Evolutionary conservation across 441 rosid species (phyloP).

Genomic region (Raphanus hybrid): DNA sequence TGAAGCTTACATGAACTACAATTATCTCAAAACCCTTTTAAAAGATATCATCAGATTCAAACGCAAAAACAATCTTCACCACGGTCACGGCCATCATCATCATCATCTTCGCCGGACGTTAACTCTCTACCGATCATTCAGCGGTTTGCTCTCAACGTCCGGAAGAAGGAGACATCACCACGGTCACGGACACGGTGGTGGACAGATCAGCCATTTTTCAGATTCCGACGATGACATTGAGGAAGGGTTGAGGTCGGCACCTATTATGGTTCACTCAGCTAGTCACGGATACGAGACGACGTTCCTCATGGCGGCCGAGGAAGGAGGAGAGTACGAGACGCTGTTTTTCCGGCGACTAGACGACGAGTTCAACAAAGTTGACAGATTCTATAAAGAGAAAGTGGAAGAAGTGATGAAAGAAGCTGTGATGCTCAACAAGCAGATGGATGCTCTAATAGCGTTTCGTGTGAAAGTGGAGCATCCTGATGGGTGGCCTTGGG

Average conservation of each 20-base stretch:
- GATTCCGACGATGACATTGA: constrained; percentile 53
- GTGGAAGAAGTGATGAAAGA: constrained; percentile 63
- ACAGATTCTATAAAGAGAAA: constrained; percentile 54
- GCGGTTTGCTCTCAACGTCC: constrained; percentile 53
- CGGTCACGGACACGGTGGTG: constrained; percentile 11
- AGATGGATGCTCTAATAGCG: constrained; percentile 83
- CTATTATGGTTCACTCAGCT: constrained; percentile 49
- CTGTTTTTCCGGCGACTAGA: constrained; percentile 67
- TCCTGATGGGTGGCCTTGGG: constrained; percentile 53
- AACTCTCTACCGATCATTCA: constrained; percentile 62
- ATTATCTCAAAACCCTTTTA: constrained; percentile 54
- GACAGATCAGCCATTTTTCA: constrained; percentile 29
- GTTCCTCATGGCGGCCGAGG: constrained; percentile 54
- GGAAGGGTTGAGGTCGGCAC: constrained; percentile 44
- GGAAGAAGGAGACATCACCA: constrained; percentile 7
- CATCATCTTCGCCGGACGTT: constrained; percentile 45
- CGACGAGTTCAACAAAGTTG: constrained; percentile 65
- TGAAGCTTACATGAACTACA: constrained; percentile 73
- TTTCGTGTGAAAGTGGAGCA: constrained; percentile 76
- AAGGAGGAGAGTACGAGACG: constrained; percentile 66
- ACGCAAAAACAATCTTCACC: constrained; percentile 42
- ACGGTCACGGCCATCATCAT: constrained; percentile 20
- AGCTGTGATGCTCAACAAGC: constrained; percentile 57
- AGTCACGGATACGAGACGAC: constrained; percentile 53
- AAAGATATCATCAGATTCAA: constrained; percentile 61